Evolutionary conservation across 768 basidiomycete species (phyloP).

Genomic region (Leccinum truebloodii): DNA sequence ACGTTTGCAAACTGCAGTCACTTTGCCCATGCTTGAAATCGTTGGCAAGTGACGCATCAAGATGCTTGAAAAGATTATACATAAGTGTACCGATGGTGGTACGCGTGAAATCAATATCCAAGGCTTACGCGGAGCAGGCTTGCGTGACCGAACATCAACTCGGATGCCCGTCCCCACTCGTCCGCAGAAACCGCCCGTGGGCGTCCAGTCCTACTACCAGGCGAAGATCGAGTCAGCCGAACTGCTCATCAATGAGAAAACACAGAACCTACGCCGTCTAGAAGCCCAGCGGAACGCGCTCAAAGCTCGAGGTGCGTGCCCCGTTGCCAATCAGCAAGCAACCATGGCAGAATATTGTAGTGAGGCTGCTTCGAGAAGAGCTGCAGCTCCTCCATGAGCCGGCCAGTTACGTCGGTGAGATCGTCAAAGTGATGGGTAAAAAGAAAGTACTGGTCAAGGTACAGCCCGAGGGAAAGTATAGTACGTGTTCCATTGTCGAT

Average conservation of each 20-base stretch:
- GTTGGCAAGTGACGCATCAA: constrained; percentile 9
- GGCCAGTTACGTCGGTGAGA: constrained; percentile 96
- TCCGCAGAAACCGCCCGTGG: constrained; percentile 49
- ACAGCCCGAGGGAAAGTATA: constrained; percentile 99
- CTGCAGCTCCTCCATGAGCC: constrained; percentile 92
- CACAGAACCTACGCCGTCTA: constrained; percentile 91
- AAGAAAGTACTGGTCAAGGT: constrained; percentile 98
- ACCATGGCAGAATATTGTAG: constrained; percentile 41
- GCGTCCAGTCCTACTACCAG: constrained; percentile 90
- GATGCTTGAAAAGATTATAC: not conserved
- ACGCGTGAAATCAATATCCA: not conserved
- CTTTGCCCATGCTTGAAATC: constrained; percentile 13
- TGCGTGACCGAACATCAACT: not conserved
- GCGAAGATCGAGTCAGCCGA: constrained; percentile 95
- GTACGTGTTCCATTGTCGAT: constrained; percentile 50
- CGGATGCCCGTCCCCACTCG: constrained; percentile 41
- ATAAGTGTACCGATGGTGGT: too few relatives aligned
- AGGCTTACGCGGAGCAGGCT: not conserved
- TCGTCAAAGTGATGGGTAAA: constrained; percentile 99
- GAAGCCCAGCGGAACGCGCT: constrained; percentile 98
- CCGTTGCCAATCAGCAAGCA: not conserved
- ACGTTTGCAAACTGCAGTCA: constrained; percentile 28
- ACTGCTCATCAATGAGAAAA: constrained; percentile 91
- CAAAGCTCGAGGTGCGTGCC: constrained; percentile 81
- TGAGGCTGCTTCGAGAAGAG: constrained; percentile 88